Evolutionary conservation across 73 alveolate species (phyloP).

Genomic region (Symbiodinium pilosum): DNA sequence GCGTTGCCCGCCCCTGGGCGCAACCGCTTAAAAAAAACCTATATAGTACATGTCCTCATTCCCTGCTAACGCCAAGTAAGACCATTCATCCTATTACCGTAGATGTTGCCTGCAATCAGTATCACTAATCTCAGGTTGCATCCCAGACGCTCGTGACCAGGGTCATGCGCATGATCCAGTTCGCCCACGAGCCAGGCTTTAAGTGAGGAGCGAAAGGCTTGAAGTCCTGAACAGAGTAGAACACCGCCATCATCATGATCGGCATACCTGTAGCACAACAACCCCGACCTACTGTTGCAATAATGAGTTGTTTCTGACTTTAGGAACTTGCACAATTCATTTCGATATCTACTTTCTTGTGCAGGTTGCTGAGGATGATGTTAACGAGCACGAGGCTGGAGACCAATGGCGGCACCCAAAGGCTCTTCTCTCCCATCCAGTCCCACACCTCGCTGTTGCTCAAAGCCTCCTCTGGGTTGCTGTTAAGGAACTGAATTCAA

Average conservation of each 20-base stretch:
- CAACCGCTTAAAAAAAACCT: not conserved
- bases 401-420: conserved; percentile 28
- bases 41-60: too few relatives aligned
- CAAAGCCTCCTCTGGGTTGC: too few relatives aligned
- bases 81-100: not conserved
- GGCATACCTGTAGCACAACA: conserved; percentile 60
- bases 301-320: too few relatives aligned
- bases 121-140: not conserved
- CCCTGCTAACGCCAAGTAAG: not conserved
- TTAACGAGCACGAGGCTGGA: conserved; percentile 33
- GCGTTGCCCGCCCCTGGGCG: too few relatives aligned
- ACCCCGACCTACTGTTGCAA: too few relatives aligned
- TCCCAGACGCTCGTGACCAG: conserved; percentile 34
- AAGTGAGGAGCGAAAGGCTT: not conserved
- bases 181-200: conserved; percentile 63
- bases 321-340: too few relatives aligned
- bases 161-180: conserved; percentile 57
- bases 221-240: conserved; percentile 27
- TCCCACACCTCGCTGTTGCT: not conserved
- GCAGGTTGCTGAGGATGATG: conserved; percentile 44
- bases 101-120: too few relatives aligned
- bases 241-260: conserved; percentile 73
- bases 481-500: too few relatives aligned
- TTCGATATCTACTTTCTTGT: too few relatives aligned
- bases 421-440: conserved; percentile 2